Evolutionary conservation across 1,284 basidiomycete species (phyloP).

Genomic region (Leccinum solheimii): DNA sequence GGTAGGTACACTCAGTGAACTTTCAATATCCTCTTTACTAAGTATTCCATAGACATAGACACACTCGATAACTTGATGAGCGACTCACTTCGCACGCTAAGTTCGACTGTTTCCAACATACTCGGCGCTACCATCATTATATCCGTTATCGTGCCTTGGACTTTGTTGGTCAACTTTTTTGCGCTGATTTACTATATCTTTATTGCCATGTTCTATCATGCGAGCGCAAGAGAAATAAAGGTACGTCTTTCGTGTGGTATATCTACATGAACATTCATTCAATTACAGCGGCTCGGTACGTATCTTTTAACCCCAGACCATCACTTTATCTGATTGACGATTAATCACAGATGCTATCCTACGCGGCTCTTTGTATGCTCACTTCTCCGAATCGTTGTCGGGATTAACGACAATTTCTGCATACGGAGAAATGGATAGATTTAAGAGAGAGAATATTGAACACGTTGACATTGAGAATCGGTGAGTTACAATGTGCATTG

Average conservation of each 20-base stretch:
- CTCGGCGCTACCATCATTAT: constrained; percentile 78
- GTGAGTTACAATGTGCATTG: constrained; percentile 31
- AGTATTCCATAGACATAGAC: constrained; percentile 1
- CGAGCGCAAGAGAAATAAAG: constrained; percentile 89
- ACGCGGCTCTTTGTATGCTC: constrained; percentile 73
- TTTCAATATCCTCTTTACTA: neutral
- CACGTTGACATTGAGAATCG: constrained; percentile 88
- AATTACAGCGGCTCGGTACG: constrained; percentile 50
- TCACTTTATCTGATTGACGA: neutral
- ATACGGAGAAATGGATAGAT: constrained; percentile 71
- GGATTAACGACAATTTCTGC: constrained; percentile 88
- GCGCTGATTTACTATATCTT: constrained; percentile 62
- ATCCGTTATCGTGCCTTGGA: constrained; percentile 80
- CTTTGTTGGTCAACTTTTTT: constrained; percentile 71
- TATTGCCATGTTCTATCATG: constrained; percentile 81
- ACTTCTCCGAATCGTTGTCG: constrained; percentile 87
- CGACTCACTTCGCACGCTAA: constrained; percentile 79
- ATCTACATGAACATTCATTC: constrained; percentile 2
- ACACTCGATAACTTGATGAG: constrained; percentile 80
- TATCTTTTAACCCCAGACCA: neutral
- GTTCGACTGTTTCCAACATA: constrained; percentile 63
- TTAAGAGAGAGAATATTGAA: constrained; percentile 72
- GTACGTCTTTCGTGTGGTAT: constrained; percentile 32
- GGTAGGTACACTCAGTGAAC: neutral
- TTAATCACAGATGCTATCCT: constrained; percentile 52